Conservation (phyloP, 306 rosid genomes). For the Rubus idaeus region DNA sequence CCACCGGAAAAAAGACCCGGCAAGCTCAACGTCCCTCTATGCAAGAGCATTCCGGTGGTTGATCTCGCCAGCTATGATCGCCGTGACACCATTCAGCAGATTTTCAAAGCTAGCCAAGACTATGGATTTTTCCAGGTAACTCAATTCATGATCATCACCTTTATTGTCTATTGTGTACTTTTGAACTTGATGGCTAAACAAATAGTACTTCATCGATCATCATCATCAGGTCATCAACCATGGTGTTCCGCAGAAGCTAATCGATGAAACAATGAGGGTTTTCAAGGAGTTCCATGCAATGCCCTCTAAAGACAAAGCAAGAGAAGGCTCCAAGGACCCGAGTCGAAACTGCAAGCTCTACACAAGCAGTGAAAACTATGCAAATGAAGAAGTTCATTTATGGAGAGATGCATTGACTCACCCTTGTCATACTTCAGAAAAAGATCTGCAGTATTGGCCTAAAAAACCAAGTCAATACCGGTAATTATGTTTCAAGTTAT, state of each 20-base stretch:
- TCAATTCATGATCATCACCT: not conserved
- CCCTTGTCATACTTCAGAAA: conserved; percentile 55
- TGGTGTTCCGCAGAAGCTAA: conserved; percentile 50
- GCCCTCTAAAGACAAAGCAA: conserved; percentile 52
- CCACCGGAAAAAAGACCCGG: conserved; percentile 41
- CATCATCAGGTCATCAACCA: conserved; percentile 61
- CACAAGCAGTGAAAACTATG: conserved; percentile 59
- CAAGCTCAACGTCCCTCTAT: conserved; percentile 11
- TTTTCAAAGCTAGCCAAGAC: conserved; percentile 50
- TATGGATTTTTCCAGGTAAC: conserved; percentile 71
- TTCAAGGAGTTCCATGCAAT: conserved; percentile 64
- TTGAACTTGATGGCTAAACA: not conserved
- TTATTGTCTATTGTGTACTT: not conserved
- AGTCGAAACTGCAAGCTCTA: conserved; percentile 53
- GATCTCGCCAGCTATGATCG: conserved; percentile 42
- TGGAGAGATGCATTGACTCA: conserved; percentile 75
- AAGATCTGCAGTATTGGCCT: conserved; percentile 61
- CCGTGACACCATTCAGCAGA: conserved; percentile 26
- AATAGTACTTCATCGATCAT: not conserved
- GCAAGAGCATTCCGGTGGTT: conserved; percentile 44
- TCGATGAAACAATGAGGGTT: conserved; percentile 39
- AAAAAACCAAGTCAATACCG: conserved; percentile 54
- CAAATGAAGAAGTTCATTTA: conserved; percentile 32
- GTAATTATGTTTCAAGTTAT: conserved; percentile 9
- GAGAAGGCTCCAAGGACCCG: conserved; percentile 57